Conservation (phyloP, 345 rosid genomes). For the Lepidium didymum region DNA sequence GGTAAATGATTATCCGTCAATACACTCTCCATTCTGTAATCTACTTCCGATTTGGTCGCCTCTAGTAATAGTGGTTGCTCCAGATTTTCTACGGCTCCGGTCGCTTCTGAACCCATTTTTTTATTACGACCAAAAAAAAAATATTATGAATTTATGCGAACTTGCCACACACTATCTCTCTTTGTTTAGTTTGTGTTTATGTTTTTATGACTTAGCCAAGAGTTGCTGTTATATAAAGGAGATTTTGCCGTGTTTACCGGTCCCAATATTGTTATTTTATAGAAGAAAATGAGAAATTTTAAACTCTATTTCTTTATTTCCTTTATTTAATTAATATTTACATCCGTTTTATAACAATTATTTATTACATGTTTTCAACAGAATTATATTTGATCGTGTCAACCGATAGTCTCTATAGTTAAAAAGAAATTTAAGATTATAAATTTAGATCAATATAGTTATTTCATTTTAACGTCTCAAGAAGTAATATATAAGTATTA, state of each 20-base stretch:
- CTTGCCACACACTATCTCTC: not conserved
- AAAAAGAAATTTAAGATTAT: not conserved
- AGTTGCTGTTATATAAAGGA: slow-evolving; percentile 18
- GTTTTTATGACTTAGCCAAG: not conserved
- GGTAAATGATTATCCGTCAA: slow-evolving; percentile 33
- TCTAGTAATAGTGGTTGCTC: slow-evolving; percentile 26
- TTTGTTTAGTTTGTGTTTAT: not conserved
- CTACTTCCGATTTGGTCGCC: slow-evolving; percentile 24
- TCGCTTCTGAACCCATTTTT: slow-evolving; percentile 24
- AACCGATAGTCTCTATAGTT: not conserved
- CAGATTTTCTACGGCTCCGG: not conserved
- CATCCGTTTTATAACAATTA: not conserved
- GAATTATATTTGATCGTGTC: not conserved
- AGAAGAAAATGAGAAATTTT: not conserved
- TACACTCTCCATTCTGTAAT: slow-evolving; percentile 42
- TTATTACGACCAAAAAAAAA: not conserved
- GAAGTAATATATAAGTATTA: too few relatives aligned
- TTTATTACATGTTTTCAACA: not conserved
- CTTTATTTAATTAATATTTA: not conserved
- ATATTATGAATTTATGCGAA: not conserved
- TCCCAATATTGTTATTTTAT: not conserved
- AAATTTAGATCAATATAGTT: not conserved
- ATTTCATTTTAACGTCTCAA: too few relatives aligned
- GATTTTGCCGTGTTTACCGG: not conserved
- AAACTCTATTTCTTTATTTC: not conserved